Evolutionary conservation across 768 basidiomycete species (phyloP).

Genomic region (Coprinopsis marcescibilis): DNA sequence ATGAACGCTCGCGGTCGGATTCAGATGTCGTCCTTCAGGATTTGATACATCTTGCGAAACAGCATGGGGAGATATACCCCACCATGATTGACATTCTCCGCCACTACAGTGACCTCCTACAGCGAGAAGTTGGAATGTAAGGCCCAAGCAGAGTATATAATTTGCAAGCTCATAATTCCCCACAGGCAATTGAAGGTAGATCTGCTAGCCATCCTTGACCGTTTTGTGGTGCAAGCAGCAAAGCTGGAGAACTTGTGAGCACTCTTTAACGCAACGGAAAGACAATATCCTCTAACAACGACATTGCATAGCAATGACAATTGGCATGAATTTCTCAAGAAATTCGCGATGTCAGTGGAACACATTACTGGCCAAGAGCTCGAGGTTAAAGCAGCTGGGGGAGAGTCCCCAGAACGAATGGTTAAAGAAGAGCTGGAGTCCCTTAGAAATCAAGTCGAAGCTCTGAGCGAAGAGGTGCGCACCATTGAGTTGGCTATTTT

Average conservation of each 20-base stretch:
- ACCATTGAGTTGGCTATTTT: conserved; percentile 8
- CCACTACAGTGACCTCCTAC: conserved; percentile 49
- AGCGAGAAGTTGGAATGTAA: conserved; percentile 56
- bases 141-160: conserved; percentile 20
- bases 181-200: conserved; percentile 59
- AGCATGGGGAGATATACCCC: conserved; percentile 59
- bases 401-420: conserved; percentile 30
- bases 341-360: conserved; percentile 55
- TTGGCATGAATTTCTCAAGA: conserved; percentile 59
- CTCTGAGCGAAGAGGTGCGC: conserved; percentile 59
- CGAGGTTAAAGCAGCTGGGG: conserved; percentile 41
- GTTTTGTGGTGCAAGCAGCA: conserved; percentile 58
- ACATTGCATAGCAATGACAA: conserved; percentile 48
- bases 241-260: conserved; percentile 61
- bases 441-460: conserved; percentile 54
- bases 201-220: conserved; percentile 52
- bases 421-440: conserved; percentile 58
- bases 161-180: conserved; percentile 4
- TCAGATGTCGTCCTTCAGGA: conserved; percentile 54
- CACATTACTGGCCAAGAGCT: conserved; percentile 61
- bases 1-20: conserved; percentile 37
- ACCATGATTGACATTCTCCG: conserved; percentile 56
- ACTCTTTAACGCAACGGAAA: background rate
- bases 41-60: conserved; percentile 51
- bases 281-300: conserved; percentile 12